These are phyloP conservation scores for Russula sp. DNA, from an alignment of 768 basidiomycete genomes.

Conservation along the genomic window DNA sequence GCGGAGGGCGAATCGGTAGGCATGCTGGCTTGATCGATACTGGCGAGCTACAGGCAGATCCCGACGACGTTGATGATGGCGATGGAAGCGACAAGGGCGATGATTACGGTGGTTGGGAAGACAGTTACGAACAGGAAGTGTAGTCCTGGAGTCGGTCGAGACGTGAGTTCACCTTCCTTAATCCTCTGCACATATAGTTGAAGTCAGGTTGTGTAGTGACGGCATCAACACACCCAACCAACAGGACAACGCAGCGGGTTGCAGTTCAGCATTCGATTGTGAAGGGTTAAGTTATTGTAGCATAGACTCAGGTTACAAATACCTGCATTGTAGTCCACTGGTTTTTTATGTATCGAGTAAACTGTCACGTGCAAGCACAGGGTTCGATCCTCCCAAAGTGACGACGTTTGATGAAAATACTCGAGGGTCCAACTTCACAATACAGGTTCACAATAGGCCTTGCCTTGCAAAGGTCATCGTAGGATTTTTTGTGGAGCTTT, in stretches of 20 bases:
- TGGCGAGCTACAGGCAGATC: conserved; percentile 31
- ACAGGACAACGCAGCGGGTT: neutral
- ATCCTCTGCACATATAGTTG: neutral
- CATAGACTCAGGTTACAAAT: neutral
- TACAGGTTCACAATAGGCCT: too few species aligned
- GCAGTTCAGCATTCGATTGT: conserved; percentile 1
- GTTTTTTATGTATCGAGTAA: neutral
- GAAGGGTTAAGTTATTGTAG: neutral
- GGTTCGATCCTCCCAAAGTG: conserved; percentile 41
- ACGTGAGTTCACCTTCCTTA: conserved; percentile 1
- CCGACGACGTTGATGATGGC: conserved; percentile 35
- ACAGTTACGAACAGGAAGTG: conserved; percentile 73
- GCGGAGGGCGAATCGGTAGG: conserved; percentile 38
- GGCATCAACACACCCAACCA: neutral
- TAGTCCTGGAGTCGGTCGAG: conserved; percentile 19
- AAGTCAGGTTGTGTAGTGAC: neutral
- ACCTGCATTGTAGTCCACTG: conserved; percentile 20
- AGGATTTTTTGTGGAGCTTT: too few species aligned
- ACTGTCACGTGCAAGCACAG: conserved; percentile 40
- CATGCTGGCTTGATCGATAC: conserved; percentile 13
- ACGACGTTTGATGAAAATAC: neutral
- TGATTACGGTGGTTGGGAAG: conserved; percentile 42
- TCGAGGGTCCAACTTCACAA: too few species aligned
- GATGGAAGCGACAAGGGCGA: conserved; percentile 44
- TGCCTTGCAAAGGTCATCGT: too few species aligned